Conservation (phyloP, 2,329 filamentous ascomycete species). For the Colletotrichum sp. region DNA sequence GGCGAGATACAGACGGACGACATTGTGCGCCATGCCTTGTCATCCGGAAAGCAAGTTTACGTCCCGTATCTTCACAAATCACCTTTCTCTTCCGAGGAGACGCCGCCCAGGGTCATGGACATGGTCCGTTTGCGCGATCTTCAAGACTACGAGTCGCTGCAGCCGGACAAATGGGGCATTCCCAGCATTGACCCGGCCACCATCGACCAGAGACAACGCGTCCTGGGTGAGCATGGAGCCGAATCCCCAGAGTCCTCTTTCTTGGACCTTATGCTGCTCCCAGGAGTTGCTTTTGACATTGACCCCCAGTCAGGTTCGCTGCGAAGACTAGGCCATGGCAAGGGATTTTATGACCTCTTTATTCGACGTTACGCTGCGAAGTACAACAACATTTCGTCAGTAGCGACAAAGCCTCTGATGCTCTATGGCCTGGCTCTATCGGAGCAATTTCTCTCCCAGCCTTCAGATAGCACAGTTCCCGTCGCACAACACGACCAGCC, state of each 20-base stretch:
- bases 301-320: constrained; percentile 58
- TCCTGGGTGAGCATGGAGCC: constrained; percentile 68
- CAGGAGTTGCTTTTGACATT: constrained; percentile 88
- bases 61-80: constrained; percentile 85
- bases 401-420: constrained; percentile 43
- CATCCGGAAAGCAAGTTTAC: constrained; percentile 82
- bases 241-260: constrained; percentile 31
- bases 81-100: constrained; percentile 47
- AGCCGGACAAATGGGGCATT: constrained; percentile 90
- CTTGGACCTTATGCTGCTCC: constrained; percentile 88
- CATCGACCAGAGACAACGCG: constrained; percentile 70
- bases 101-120: constrained; percentile 81
- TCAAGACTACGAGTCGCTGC: constrained; percentile 78
- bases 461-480: constrained; percentile 69
- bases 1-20: constrained; percentile 84
- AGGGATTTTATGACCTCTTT: constrained; percentile 97
- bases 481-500: constrained; percentile 78
- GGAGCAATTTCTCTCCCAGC: constrained; percentile 77
- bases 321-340: constrained; percentile 87
- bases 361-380: constrained; percentile 72
- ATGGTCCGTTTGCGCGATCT: constrained; percentile 83
- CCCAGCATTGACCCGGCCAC: constrained; percentile 78
- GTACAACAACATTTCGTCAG: constrained; percentile 15
- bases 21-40: constrained; percentile 83
- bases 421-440: constrained; percentile 81